These are phyloP conservation scores for Fusarium gaditjirri DNA, from an alignment of 2,329 filamentous ascomycete species.

Conservation along the genomic window DNA sequence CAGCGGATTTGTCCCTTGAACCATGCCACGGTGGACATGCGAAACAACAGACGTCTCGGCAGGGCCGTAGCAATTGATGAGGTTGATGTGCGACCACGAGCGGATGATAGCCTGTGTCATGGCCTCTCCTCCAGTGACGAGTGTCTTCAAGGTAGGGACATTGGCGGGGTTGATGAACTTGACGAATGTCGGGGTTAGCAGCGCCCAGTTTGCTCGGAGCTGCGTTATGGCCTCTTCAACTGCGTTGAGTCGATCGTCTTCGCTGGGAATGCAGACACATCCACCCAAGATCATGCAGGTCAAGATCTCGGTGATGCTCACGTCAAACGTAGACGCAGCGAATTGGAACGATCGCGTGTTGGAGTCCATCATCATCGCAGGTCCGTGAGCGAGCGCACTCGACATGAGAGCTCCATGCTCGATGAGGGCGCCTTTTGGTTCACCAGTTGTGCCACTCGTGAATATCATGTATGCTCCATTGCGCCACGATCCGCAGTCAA, in stretches of 20 bases:
- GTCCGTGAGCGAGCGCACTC: conserved; percentile 32
- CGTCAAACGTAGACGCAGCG: conserved; percentile 48
- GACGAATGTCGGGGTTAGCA: conserved; percentile 35
- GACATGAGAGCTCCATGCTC: conserved; percentile 35
- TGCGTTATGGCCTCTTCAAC: conserved; percentile 37
- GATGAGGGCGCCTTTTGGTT: conserved; percentile 38
- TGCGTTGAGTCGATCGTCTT: conserved; percentile 52
- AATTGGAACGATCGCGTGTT: conserved; percentile 48
- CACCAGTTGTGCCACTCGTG: conserved; percentile 32
- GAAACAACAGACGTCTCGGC: conserved; percentile 40
- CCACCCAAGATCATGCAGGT: conserved; percentile 40
- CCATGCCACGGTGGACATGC: conserved; percentile 26
- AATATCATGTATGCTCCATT: conserved; percentile 41
- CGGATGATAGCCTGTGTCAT: conserved; percentile 36
- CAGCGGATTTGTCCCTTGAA: conserved; percentile 28
- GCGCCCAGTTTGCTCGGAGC: conserved; percentile 36
- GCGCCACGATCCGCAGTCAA: conserved; percentile 13
- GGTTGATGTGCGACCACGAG: conserved; percentile 39
- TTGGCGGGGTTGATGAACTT: conserved; percentile 30
- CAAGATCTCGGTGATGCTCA: conserved; percentile 42
- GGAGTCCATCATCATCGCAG: conserved; percentile 39
- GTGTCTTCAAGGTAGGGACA: conserved; percentile 33
- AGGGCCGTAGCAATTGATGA: conserved; percentile 40
- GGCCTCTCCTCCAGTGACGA: conserved; percentile 41
- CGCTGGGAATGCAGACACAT: conserved; percentile 51